Conservation (phyloP, 2,329 filamentous ascomycete genomes). For the Penicillium janthinellum region DNA sequence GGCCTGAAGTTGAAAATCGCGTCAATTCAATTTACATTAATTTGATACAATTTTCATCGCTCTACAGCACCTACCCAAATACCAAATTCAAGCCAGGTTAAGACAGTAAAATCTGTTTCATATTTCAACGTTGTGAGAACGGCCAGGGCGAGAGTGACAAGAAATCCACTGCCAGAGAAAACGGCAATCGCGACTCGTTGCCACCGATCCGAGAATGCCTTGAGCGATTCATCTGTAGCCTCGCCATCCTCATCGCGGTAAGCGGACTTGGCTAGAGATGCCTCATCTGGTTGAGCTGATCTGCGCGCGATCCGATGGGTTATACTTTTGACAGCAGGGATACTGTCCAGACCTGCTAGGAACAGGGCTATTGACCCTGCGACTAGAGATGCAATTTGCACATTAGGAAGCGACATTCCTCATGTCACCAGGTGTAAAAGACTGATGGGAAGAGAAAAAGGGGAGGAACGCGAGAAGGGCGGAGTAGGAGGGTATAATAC, state of each 20-base stretch:
- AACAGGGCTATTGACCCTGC: slow-evolving; percentile 29
- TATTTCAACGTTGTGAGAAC: slow-evolving; percentile 52
- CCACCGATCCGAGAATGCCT: slow-evolving; percentile 62
- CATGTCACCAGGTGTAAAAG: slow-evolving; percentile 5
- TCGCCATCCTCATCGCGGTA: slow-evolving; percentile 73
- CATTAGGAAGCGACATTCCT: slow-evolving; percentile 26
- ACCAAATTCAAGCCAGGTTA: slow-evolving; percentile 62
- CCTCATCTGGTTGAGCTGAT: slow-evolving; percentile 22
- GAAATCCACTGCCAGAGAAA: slow-evolving; percentile 57
- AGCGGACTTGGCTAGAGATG: slow-evolving; percentile 37
- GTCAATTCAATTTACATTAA: neutral
- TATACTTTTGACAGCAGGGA: slow-evolving; percentile 31
- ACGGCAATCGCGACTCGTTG: slow-evolving; percentile 59
- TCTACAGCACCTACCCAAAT: slow-evolving; percentile 60
- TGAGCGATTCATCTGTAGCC: slow-evolving; percentile 64
- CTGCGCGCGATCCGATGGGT: slow-evolving; percentile 18
- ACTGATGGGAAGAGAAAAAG: neutral
- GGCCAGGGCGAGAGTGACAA: slow-evolving; percentile 59
- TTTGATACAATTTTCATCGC: too few species aligned
- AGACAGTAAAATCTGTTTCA: slow-evolving; percentile 45
- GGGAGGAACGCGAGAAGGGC: neutral
- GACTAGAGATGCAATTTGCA: slow-evolving; percentile 23
- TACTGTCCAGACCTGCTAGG: slow-evolving; percentile 26
- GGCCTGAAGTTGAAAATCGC: slow-evolving; percentile 22
- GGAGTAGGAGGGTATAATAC: neutral